Conservation (phyloP, 1,284 basidiomycete species). For the Papiliotrema fonsecae region DNA sequence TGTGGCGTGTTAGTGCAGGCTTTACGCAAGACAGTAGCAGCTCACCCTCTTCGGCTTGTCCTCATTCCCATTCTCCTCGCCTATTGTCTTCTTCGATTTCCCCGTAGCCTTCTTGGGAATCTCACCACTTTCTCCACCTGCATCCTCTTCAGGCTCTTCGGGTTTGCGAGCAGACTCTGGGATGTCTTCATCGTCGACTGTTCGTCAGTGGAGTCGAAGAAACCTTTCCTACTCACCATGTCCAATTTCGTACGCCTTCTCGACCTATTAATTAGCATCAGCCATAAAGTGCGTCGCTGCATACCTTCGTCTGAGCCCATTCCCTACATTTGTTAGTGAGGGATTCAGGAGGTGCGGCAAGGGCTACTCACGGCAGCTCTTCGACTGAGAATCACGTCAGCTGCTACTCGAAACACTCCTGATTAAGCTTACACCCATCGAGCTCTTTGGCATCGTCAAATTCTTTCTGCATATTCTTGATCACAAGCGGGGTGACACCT, state of each 20-base stretch:
- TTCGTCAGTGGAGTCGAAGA: no score
- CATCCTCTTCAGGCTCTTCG: slow-evolving; percentile 6
- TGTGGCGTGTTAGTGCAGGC: neutral
- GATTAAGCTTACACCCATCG: slow-evolving; percentile 37
- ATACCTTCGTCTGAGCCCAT: slow-evolving; percentile 51
- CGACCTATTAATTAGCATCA: slow-evolving; percentile 45
- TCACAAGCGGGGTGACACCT: slow-evolving; percentile 64
- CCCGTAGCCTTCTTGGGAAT: slow-evolving; percentile 40
- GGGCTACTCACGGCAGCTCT: slow-evolving; percentile 41
- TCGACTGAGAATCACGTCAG: slow-evolving; percentile 16
- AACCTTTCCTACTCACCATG: slow-evolving; percentile 49
- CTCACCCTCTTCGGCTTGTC: slow-evolving; percentile 13
- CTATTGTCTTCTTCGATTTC: slow-evolving; percentile 27
- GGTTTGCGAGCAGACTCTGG: slow-evolving; percentile 64
- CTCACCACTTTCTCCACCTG: slow-evolving; percentile 13
- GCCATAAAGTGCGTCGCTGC: neutral
- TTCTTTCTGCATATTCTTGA: slow-evolving; percentile 66
- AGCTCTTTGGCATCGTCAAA: slow-evolving; percentile 57
- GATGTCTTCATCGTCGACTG: slow-evolving; percentile 70
- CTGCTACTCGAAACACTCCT: neutral
- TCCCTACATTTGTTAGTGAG: slow-evolving; percentile 9
- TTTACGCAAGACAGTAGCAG: slow-evolving; percentile 3
- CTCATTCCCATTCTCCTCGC: slow-evolving; percentile 6
- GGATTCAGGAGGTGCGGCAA: no score
- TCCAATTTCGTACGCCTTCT: slow-evolving; percentile 65